phyloP scores from a whole-genome alignment of 2,329 filamentous ascomycete genomes.

The Cryphonectria carpinicola region DNA sequence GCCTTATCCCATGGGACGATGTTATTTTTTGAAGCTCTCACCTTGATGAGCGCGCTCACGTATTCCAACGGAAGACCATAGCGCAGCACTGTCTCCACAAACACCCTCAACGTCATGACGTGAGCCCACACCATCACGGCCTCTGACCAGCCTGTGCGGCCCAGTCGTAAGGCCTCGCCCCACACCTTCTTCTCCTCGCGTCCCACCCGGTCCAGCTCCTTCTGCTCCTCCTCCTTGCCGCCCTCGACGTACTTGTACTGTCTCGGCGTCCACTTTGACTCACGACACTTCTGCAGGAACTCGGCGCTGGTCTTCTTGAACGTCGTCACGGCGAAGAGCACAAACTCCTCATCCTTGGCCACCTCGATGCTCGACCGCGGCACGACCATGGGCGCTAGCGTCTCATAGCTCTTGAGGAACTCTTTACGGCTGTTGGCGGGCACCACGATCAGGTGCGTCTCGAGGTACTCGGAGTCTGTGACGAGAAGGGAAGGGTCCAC shows the following conservation, averaged over 20 bases:
- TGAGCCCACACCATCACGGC: conserved; percentile 96
- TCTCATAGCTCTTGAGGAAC: conserved; percentile 88
- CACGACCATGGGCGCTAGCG: conserved; percentile 86
- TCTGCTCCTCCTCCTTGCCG: conserved; percentile 84
- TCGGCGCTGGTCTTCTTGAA: conserved; percentile 91
- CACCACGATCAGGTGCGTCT: conserved; percentile 92
- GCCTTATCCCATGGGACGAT: not conserved
- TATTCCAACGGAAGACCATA: conserved; percentile 93
- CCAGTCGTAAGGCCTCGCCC: conserved; percentile 86
- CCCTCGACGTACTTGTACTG: conserved; percentile 94
- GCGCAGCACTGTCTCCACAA: conserved; percentile 96
- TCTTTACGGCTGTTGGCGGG: conserved; percentile 82
- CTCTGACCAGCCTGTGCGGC: conserved; percentile 92
- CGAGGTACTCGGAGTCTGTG: conserved; percentile 92
- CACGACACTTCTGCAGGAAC: conserved; percentile 89
- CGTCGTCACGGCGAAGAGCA: conserved; percentile 82
- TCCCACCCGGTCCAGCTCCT: conserved; percentile 79
- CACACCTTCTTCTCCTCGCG: conserved; percentile 90
- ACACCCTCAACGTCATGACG: conserved; percentile 86
- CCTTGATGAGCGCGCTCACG: conserved; percentile 82
- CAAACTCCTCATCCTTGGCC: conserved; percentile 86
- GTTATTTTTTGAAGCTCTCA: conserved; percentile 48
- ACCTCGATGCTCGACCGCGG: conserved; percentile 83
- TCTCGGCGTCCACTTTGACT: conserved; percentile 91
- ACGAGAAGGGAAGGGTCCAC: conserved; percentile 81